These are phyloP conservation scores for Hypholoma fasciculare DNA, from an alignment of 768 basidiomycete genomes.

Conservation along the genomic window DNA sequence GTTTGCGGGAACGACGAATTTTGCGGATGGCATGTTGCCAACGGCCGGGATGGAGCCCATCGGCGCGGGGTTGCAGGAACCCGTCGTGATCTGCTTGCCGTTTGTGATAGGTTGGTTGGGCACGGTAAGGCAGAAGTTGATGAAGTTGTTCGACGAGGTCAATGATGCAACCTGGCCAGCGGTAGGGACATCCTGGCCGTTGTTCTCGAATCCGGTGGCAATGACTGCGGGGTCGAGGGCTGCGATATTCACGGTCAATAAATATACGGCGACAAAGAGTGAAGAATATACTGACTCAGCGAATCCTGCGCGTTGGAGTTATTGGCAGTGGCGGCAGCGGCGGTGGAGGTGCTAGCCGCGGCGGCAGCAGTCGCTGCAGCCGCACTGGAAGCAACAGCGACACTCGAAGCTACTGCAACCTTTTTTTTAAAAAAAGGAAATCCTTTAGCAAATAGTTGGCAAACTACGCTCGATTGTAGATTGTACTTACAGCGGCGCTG, in stretches of 20 bases:
- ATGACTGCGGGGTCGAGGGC: conserved; percentile 49
- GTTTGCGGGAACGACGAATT: conserved; percentile 47
- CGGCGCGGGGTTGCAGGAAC: conserved; percentile 63
- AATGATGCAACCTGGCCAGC: conserved; percentile 47
- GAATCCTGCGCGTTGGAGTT: conserved; percentile 36
- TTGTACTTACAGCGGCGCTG: too few species aligned
- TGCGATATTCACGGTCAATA: conserved; percentile 13
- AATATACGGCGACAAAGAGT: not conserved
- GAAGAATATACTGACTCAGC: conserved; percentile 24
- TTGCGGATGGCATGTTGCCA: conserved; percentile 48
- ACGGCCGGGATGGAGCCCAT: conserved; percentile 57
- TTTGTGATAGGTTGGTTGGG: conserved; percentile 52
- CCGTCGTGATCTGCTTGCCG: conserved; percentile 47
- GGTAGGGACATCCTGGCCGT: conserved; percentile 47
- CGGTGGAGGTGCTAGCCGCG: conserved; percentile 17
- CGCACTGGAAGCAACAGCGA: conserved; percentile 6
- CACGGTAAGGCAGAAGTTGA: conserved; percentile 53
- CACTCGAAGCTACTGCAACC: conserved; percentile 2
- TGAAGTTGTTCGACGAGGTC: conserved; percentile 67
- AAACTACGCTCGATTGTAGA: too few species aligned
- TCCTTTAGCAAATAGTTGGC: too few species aligned
- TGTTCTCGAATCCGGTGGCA: conserved; percentile 41
- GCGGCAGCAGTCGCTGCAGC: conserved; percentile 16
- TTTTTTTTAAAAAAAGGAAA: too few species aligned
- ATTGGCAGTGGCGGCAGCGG: conserved; percentile 21